Conservation (phyloP, 805 yeast species). For the Ogataea corticis region DNA sequence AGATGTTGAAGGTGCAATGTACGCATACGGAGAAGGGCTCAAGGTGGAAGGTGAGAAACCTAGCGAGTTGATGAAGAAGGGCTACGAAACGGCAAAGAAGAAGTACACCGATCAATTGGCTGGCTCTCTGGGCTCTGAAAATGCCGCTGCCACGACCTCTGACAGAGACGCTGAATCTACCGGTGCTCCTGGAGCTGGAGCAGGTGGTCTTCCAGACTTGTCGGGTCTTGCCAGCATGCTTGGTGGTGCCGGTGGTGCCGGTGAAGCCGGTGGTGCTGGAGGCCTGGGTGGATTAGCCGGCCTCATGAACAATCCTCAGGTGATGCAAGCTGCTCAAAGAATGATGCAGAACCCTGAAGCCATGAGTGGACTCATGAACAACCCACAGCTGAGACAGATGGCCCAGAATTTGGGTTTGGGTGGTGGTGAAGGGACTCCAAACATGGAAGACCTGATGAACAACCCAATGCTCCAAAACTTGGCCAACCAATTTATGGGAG, state of each 20-base stretch:
- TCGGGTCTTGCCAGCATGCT: conserved; percentile 58
- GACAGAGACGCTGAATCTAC: conserved; percentile 28
- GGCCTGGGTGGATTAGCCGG: conserved; percentile 71
- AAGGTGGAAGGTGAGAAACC: conserved; percentile 84
- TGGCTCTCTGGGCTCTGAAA: conserved; percentile 35
- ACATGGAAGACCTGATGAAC: conserved; percentile 68
- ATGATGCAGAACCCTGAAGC: conserved; percentile 87
- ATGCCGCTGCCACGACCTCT: conserved; percentile 22
- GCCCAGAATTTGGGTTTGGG: conserved; percentile 76
- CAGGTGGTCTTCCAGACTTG: conserved; percentile 74
- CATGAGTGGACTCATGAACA: conserved; percentile 68
- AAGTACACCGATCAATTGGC: conserved; percentile 78
- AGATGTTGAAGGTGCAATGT: conserved; percentile 85
- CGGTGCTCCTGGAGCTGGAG: conserved; percentile 29
- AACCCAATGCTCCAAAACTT: conserved; percentile 75
- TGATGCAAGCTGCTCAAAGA: conserved; percentile 85
- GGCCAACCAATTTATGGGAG: conserved; percentile 73
- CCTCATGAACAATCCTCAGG: conserved; percentile 85
- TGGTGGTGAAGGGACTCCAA: conserved; percentile 50
- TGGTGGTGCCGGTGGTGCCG: conserved; percentile 69
- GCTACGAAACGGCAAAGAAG: conserved; percentile 89
- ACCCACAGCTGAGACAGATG: conserved; percentile 82
- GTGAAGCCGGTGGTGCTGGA: conserved; percentile 59
- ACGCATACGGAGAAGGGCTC: conserved; percentile 86
- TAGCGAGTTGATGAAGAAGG: conserved; percentile 87